Percentiles rank a stretch among this genome's conserved stretches.
Conservation (phyloP, 371 early-diverging fungal species). For the Lichtheimia ornata region DNA sequence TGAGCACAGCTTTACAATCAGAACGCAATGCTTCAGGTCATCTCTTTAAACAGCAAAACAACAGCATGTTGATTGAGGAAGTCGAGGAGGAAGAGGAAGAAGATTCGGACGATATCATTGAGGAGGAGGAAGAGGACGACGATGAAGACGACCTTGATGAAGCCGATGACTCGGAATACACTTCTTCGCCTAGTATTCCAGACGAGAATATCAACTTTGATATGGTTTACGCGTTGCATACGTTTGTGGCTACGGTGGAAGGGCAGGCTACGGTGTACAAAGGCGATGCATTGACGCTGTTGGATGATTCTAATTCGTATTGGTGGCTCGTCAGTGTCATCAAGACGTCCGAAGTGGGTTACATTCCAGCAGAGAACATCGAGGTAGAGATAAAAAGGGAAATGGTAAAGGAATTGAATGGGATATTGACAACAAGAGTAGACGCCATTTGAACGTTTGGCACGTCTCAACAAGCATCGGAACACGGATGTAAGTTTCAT, state of each 20-base stretch:
- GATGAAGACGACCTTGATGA: constrained; percentile 50
- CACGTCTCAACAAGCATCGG: constrained; percentile 85
- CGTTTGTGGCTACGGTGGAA: constrained; percentile 92
- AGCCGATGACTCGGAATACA: constrained; percentile 39
- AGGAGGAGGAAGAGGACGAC: constrained; percentile 41
- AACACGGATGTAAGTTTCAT: constrained; percentile 63
- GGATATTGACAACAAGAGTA: constrained; percentile 18
- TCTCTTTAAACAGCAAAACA: constrained; percentile 9
- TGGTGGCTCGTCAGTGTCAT: constrained; percentile 96
- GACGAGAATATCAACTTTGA: constrained; percentile 80
- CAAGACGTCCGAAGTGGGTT: constrained; percentile 88
- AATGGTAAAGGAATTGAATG: background rate
- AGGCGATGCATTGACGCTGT: constrained; percentile 83
- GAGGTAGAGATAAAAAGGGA: constrained; percentile 56
- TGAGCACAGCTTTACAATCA: constrained; percentile 16
- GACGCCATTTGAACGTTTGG: constrained; percentile 89
- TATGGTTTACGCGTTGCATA: constrained; percentile 88
- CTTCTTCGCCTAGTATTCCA: constrained; percentile 58
- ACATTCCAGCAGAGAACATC: constrained; percentile 95
- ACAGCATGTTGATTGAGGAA: constrained; percentile 32
- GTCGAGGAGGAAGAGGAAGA: constrained; percentile 34
- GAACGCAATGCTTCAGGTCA: constrained; percentile 8
- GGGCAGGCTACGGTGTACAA: constrained; percentile 92
- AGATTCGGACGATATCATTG: constrained; percentile 44
- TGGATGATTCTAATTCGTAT: constrained; percentile 94